These are phyloP conservation scores for Capsicum chinense DNA, from an alignment of 257 asterid species.

Conservation along the genomic window DNA sequence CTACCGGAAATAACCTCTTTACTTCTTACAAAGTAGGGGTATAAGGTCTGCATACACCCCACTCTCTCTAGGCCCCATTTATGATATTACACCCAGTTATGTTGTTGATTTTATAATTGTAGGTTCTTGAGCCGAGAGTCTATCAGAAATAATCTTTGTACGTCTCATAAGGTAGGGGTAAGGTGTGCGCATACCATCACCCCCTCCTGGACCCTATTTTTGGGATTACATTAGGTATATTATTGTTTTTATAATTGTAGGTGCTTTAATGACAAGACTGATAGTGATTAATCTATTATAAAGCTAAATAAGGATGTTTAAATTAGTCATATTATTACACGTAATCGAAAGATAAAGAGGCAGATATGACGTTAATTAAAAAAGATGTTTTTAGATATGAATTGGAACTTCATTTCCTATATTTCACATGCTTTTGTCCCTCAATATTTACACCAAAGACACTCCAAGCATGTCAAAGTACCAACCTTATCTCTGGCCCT, in stretches of 20 bases:
- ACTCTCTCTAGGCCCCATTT: too few relatives aligned
- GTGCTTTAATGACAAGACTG: background rate
- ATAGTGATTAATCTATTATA: background rate
- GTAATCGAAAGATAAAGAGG: conserved; percentile 13
- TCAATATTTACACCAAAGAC: conserved; percentile 34
- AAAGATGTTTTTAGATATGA: conserved; percentile 48
- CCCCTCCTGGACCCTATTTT: too few relatives aligned
- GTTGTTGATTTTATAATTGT: background rate
- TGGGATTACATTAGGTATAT: too few relatives aligned
- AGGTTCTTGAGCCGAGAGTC: background rate
- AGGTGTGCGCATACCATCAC: too few relatives aligned
- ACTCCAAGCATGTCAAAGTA: conserved; percentile 22
- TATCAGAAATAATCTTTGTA: too few relatives aligned
- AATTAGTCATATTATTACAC: background rate
- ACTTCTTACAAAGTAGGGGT: too few relatives aligned
- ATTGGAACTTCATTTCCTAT: conserved; percentile 31
- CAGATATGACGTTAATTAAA: conserved; percentile 38
- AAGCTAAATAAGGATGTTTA: background rate
- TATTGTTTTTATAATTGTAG: too few relatives aligned
- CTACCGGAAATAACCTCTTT: too few relatives aligned
- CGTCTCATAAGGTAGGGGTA: too few relatives aligned
- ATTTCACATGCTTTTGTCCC: conserved; percentile 61
- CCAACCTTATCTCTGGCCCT: conserved; percentile 32
- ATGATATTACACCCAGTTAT: too few relatives aligned
- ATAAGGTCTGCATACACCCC: too few relatives aligned